phyloP scores from a whole-genome alignment of 1,284 basidiomycete genomes.

The Phaffia rhodozyma region DNA sequence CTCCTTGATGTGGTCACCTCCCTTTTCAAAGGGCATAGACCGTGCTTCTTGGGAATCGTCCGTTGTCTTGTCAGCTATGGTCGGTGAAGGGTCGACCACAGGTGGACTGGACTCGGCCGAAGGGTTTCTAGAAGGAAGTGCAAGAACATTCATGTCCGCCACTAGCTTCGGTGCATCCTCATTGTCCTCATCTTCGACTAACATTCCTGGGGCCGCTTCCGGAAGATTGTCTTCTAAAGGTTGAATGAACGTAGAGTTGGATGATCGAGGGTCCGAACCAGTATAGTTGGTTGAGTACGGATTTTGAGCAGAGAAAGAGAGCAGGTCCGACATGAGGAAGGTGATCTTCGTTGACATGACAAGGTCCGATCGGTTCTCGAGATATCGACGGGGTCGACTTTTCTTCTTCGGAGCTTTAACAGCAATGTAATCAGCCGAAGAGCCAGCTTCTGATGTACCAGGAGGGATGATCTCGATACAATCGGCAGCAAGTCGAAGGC shows the following conservation, averaged over 20 bases:
- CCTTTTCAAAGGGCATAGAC: too few species aligned
- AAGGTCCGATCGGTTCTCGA: slow-evolving; percentile 55
- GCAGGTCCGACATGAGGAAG: slow-evolving; percentile 59
- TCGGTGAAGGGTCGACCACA: too few species aligned
- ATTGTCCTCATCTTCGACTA: slow-evolving; percentile 58
- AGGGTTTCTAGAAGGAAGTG: too few species aligned
- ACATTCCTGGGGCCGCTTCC: slow-evolving; percentile 29
- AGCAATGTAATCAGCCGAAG: slow-evolving; percentile 39
- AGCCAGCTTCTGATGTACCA: slow-evolving; percentile 35
- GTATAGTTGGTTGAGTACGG: slow-evolving; percentile 77
- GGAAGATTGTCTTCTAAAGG: slow-evolving; percentile 44
- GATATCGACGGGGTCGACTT: slow-evolving; percentile 45
- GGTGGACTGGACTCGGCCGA: too few species aligned
- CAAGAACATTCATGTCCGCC: too few species aligned
- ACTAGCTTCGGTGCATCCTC: not conserved
- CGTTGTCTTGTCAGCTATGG: too few species aligned
- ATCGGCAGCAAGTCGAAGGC: slow-evolving; percentile 48
- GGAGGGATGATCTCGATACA: slow-evolving; percentile 62
- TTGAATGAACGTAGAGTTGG: slow-evolving; percentile 30
- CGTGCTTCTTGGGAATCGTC: too few species aligned
- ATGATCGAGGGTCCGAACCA: slow-evolving; percentile 35
- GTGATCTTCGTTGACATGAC: slow-evolving; percentile 76
- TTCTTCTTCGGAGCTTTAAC: slow-evolving; percentile 22
- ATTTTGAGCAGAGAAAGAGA: slow-evolving; percentile 62
- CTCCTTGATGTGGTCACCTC: too few species aligned